Percentiles rank a stretch among this genome's conserved stretches.
Conservation (phyloP, 2,329 filamentous ascomycete genomes). For the Colletotrichum brevisporum region DNA sequence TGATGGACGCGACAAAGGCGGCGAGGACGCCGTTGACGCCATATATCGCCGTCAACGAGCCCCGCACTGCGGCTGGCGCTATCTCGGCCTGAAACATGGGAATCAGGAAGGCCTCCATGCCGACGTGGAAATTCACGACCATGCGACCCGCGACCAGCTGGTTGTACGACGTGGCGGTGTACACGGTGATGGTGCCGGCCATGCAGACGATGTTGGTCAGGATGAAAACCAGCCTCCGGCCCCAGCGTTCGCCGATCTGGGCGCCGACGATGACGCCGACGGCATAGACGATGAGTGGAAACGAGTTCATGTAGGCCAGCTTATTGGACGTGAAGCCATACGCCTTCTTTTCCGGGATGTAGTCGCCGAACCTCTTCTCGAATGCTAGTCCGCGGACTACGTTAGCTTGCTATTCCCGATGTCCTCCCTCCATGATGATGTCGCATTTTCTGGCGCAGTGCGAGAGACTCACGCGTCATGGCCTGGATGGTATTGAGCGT, state of each 20-base stretch:
- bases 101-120: conserved; percentile 42
- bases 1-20: conserved; percentile 42
- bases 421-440: background rate
- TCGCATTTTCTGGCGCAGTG: background rate
- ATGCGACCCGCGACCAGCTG: conserved; percentile 41
- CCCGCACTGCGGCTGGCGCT: conserved; percentile 42
- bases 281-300: conserved; percentile 42
- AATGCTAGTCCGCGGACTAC: conserved; percentile 24
- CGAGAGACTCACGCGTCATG: conserved; percentile 40
- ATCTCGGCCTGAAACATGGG: conserved; percentile 45
- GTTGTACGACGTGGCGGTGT: conserved; percentile 34
- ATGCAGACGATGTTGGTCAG: conserved; percentile 42
- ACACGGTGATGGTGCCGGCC: conserved; percentile 35
- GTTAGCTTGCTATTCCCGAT: background rate
- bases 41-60: conserved; percentile 41
- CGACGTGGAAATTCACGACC: conserved; percentile 43
- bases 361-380: conserved; percentile 41
- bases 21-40: conserved; percentile 43
- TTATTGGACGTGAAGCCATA: conserved; percentile 39
- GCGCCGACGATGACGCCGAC: conserved; percentile 39
- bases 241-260: conserved; percentile 42
- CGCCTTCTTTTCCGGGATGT: conserved; percentile 27
- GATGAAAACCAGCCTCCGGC: conserved; percentile 40
- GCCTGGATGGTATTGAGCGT: conserved; percentile 43
- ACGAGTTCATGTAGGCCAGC: conserved; percentile 44